Evolutionary conservation across 352 stramenopile species (phyloP), one percentile per base, ranked within the genome.

Genomic region (Globisporangium sylvaticum): DNA sequence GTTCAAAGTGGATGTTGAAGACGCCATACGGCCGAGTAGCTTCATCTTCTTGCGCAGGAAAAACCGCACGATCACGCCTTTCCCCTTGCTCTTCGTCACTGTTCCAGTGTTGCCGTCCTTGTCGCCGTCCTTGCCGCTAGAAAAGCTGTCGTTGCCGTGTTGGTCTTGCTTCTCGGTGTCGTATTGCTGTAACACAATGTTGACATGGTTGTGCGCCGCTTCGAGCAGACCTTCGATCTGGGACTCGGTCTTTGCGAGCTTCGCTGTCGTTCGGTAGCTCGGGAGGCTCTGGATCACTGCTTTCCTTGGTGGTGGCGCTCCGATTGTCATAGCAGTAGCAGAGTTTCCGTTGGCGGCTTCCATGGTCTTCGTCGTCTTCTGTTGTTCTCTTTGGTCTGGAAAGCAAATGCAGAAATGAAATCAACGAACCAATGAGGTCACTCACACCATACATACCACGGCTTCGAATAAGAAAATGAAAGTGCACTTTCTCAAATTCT

Each of bases 31-130:
- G 0, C 62, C 42, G 15, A 65, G 34, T 1, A 76, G 24, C n/a
- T 46, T 46, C 53, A 76, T 64, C 64, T 74, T 76, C 59, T 73
- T 71, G 27, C 61, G 69, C 14, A 67, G 42, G 1, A 79, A 24
- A 15, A 70, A 64, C 1, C 62, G 68, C 7, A 76, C 1, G 1
- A 75, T 9, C 3, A 66, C 59, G n/a, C 59, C 59, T 25, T 56
- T 65, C 10, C 27, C 59, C n/a, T 48, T 44, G n/a, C 1, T 10
- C 7, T 12, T 58, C 53, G 12, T 4, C 12, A 44, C 32, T 39
- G 6, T 3, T 55, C 48, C 24, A 27, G 12, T 1, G 2, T n/a
- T 27, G 15, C 27, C 27, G 14, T 27, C 32, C 15, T 52, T 1
- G 2, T n/a, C 29, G 15, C 27, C 27, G 14, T 27, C 32, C 15